Evolutionary conservation across 371 early-diverging fungal genomes (phyloP), one percentile per base, ranked within the genome.

Genomic region (Apophysomyces ossiformis): DNA sequence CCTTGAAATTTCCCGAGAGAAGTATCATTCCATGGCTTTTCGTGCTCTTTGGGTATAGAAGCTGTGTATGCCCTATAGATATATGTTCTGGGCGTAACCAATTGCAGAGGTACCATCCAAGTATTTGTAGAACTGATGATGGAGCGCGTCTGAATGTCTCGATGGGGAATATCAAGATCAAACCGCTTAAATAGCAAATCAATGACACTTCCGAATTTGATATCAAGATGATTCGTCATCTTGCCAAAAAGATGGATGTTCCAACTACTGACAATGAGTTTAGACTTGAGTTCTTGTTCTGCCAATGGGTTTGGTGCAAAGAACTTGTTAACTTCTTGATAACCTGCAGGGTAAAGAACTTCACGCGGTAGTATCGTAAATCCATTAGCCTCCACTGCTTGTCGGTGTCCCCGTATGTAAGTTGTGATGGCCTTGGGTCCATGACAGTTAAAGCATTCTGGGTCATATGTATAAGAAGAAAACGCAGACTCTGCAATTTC

Each of bases 391-490:
- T 84, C 86, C 16, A 88, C 63, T 2, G 77, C 68, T 4, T 62
- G 66, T 12, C 82, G 79, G 44, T 87, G 81, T 4, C 78, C 67
- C 46, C 82, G 82, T 4, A 87, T 87, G 65, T 89, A 89, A 0
- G 76, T 73, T 3, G 89, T 87, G 45, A 89, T 84, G 1, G 87
- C 88, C 54, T 83, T 84, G 26, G 88, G 87, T 4, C 89, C 89
- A 16, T 83, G 81, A 41, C 89, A 89, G 58, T 88, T 89, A 69
- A 87, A 87, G 63, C 89, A 89, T 37, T 78, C 73, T 12, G 87
- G 82, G 50, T 87, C 79, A 64, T 87, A 89, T 26, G 75, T 72
- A 26, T 79, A 73, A 7, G 85, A 72, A 2, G 84, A 77, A 44
- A 89, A 88, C 8, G 83, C 79, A 6, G 64, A 68, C 37, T 89